phyloP scores from a whole-genome alignment of 805 yeast genomes.

The Grigorovia jiainica region DNA sequence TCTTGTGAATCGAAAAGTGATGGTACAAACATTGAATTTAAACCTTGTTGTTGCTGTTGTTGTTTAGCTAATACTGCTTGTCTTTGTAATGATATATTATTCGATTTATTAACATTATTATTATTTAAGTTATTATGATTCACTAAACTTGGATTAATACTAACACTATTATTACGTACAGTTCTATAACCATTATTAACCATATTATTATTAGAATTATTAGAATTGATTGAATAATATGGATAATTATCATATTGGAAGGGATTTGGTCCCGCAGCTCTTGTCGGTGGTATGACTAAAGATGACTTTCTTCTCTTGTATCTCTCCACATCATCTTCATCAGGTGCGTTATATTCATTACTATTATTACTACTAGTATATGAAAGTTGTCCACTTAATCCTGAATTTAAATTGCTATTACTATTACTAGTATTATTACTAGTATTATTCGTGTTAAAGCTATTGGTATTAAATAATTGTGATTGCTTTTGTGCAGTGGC shows the following conservation, averaged over 20 bases:
- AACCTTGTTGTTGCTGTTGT: slow-evolving; percentile 12
- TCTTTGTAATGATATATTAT: slow-evolving; percentile 1
- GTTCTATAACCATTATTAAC: background rate
- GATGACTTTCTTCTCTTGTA: slow-evolving; percentile 27
- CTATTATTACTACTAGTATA: background rate
- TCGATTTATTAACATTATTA: slow-evolving; percentile 1
- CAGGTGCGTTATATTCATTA: background rate
- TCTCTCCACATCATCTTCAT: slow-evolving; percentile 5
- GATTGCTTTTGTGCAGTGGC: too few relatives aligned
- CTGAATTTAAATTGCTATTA: background rate
- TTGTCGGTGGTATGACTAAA: slow-evolving; percentile 33
- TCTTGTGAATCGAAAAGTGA: slow-evolving; percentile 18
- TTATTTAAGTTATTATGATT: slow-evolving; percentile 2
- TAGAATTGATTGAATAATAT: background rate
- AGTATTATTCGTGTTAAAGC: background rate
- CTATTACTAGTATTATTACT: background rate
- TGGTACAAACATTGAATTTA: slow-evolving; percentile 15
- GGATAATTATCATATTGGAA: slow-evolving; percentile 24
- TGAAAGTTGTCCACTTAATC: too few relatives aligned
- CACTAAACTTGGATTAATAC: background rate
- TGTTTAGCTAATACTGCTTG: slow-evolving; percentile 6
- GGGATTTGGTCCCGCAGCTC: slow-evolving; percentile 37
- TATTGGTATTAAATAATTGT: background rate
- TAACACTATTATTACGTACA: slow-evolving; percentile 4
- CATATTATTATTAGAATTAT: slow-evolving; percentile 1